Evolutionary conservation across 805 yeast genomes (phyloP).

Genomic region (Myxozyma kluyveri): DNA sequence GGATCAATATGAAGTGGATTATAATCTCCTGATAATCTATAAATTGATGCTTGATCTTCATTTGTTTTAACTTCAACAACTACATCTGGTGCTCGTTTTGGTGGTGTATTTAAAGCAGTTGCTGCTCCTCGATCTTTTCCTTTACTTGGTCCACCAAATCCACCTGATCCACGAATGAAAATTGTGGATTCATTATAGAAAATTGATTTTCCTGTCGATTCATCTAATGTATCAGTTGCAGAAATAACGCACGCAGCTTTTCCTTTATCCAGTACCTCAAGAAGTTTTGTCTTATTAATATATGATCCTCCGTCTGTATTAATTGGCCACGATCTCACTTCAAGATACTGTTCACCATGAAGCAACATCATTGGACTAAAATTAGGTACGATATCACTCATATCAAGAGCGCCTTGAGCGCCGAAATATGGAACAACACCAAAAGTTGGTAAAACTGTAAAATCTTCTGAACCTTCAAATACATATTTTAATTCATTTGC

Average conservation of each 20-base stretch:
- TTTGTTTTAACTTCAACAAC: conserved; percentile 56
- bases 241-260: conserved; percentile 75
- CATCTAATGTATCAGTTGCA: conserved; percentile 68
- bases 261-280: conserved; percentile 79
- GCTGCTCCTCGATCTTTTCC: conserved; percentile 62
- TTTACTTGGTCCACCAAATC: conserved; percentile 49
- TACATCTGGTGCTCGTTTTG: conserved; percentile 64
- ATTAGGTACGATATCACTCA: conserved; percentile 63
- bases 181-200: conserved; percentile 81
- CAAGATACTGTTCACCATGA: conserved; percentile 94
- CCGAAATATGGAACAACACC: conserved; percentile 86
- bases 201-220: conserved; percentile 61
- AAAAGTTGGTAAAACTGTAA: conserved; percentile 83
- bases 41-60: conserved; percentile 78
- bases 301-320: conserved; percentile 56
- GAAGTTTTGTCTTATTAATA: conserved; percentile 60
- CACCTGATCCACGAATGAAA: conserved; percentile 73
- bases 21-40: conserved; percentile 89
- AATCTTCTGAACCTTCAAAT: conserved; percentile 72
- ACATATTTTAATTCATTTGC: conserved; percentile 72
- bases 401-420: conserved; percentile 50
- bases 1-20: conserved; percentile 95
- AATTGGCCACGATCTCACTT: conserved; percentile 69
- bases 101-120: conserved; percentile 59
- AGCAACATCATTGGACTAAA: conserved; percentile 86